Conservation (phyloP, 2,329 filamentous ascomycete species). For the Penicillium sp. region DNA sequence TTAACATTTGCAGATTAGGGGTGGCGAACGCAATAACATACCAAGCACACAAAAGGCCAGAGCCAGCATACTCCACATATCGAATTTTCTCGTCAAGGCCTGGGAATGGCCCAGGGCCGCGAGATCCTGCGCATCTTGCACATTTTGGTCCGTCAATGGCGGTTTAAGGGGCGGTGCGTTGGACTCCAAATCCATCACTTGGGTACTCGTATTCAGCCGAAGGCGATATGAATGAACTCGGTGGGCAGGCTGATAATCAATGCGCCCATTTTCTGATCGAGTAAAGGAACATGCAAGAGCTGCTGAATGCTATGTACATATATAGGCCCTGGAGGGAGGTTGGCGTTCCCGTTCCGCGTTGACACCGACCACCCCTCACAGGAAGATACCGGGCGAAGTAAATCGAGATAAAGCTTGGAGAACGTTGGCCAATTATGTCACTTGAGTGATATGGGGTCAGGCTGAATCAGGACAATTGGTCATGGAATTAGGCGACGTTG, state of each 20-base stretch:
- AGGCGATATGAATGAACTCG: slow-evolving; percentile 22
- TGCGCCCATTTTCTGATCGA: slow-evolving; percentile 30
- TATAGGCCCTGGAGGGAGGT: neutral
- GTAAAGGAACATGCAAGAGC: neutral
- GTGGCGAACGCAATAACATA: slow-evolving; percentile 11
- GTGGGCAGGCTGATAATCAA: slow-evolving; percentile 14
- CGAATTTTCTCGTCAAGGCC: slow-evolving; percentile 52
- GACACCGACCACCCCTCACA: slow-evolving; percentile 7
- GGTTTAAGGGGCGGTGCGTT: slow-evolving; percentile 29
- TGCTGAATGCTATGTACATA: slow-evolving; percentile 19
- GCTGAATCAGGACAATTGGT: slow-evolving; percentile 18
- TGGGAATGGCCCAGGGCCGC: slow-evolving; percentile 47
- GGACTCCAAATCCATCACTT: slow-evolving; percentile 32
- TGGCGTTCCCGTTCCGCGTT: slow-evolving; percentile 2
- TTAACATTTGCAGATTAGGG: neutral
- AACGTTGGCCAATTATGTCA: slow-evolving; percentile 15
- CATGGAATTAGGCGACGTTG: slow-evolving; percentile 15
- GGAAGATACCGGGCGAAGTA: slow-evolving; percentile 12
- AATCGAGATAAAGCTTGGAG: slow-evolving; percentile 24
- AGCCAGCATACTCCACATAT: slow-evolving; percentile 58
- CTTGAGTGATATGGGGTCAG: neutral
- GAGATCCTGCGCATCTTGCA: slow-evolving; percentile 42
- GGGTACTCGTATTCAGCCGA: slow-evolving; percentile 22
- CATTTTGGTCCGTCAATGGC: slow-evolving; percentile 25
- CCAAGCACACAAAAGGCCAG: slow-evolving; percentile 59